phyloP scores from a whole-genome alignment of 495 filamentous ascomycete genomes.

The Hypoxylon perforatum region DNA sequence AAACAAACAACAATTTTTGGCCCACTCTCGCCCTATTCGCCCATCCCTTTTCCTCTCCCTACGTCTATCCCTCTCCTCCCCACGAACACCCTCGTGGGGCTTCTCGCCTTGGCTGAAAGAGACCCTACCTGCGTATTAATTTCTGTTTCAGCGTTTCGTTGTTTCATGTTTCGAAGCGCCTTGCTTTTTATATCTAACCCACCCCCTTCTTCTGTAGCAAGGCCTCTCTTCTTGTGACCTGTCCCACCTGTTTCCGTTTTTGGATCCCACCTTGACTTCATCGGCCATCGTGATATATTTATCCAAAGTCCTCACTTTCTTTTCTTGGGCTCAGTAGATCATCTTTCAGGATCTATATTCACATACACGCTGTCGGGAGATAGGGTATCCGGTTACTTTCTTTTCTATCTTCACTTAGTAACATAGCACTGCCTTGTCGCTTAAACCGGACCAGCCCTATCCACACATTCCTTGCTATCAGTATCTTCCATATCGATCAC shows the following conservation, averaged over 20 bases:
- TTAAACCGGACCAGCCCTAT: background rate
- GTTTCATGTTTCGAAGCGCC: slow-evolving; percentile 46
- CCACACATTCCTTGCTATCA: background rate
- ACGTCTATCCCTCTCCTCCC: no score
- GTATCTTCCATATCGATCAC: slow-evolving; percentile 12
- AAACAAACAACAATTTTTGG: slow-evolving; percentile 16
- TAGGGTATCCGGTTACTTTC: slow-evolving; percentile 12
- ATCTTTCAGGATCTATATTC: slow-evolving; percentile 26
- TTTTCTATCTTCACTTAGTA: slow-evolving; percentile 21
- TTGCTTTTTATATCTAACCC: slow-evolving; percentile 39
- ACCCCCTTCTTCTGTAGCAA: slow-evolving; percentile 9
- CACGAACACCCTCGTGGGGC: slow-evolving; percentile 29
- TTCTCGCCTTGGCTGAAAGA: slow-evolving; percentile 2
- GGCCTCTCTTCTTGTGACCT: slow-evolving; percentile 8
- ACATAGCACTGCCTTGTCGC: slow-evolving; percentile 10
- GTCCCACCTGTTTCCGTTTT: slow-evolving; percentile 19
- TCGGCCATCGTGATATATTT: slow-evolving; percentile 27
- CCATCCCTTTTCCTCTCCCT: background rate
- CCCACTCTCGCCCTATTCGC: no score
- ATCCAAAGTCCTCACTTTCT: slow-evolving; percentile 4
- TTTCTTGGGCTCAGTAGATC: slow-evolving; percentile 8
- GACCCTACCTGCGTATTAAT: slow-evolving; percentile 1
- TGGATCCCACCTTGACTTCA: slow-evolving; percentile 4
- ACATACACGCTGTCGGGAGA: slow-evolving; percentile 14
- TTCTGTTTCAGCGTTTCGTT: slow-evolving; percentile 42